Evolutionary conservation across 2,329 filamentous ascomycete species (phyloP).

Genomic region (Neonectria sp.): DNA sequence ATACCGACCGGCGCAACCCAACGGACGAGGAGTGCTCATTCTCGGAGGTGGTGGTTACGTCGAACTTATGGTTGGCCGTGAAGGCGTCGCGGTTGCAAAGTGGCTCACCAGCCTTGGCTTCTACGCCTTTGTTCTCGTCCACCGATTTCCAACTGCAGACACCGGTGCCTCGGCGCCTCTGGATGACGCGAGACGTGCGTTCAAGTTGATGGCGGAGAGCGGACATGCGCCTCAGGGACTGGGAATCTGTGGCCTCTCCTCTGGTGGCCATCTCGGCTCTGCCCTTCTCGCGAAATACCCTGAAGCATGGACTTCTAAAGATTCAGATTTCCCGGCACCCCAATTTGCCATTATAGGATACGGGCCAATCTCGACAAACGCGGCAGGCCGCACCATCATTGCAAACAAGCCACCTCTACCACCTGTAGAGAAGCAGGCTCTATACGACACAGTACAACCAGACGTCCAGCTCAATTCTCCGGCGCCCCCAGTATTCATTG

Average conservation of each 20-base stretch:
- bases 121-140: slow-evolving; percentile 43
- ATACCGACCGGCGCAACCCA: slow-evolving; percentile 32
- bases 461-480: slow-evolving; percentile 37
- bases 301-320: slow-evolving; percentile 33
- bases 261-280: slow-evolving; percentile 41
- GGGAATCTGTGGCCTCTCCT: slow-evolving; percentile 41
- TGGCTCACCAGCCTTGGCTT: slow-evolving; percentile 43
- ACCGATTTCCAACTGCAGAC: slow-evolving; percentile 39
- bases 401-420: slow-evolving; percentile 39
- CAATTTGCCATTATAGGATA: slow-evolving; percentile 43
- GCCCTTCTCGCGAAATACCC: slow-evolving; percentile 42
- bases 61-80: slow-evolving; percentile 42
- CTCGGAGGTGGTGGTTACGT: slow-evolving; percentile 42
- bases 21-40: slow-evolving; percentile 38
- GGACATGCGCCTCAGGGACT: slow-evolving; percentile 29
- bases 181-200: slow-evolving; percentile 40
- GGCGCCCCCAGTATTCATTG: slow-evolving; percentile 36
- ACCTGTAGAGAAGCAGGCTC: slow-evolving; percentile 38
- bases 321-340: slow-evolving; percentile 21
- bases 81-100: slow-evolving; percentile 39
- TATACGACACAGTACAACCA: slow-evolving; percentile 40
- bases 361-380: slow-evolving; percentile 42
- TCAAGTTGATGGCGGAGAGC: slow-evolving; percentile 38
- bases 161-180: slow-evolving; percentile 35
- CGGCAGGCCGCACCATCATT: slow-evolving; percentile 37